Conservation (phyloP, 2,329 filamentous ascomycete species). For the Xylaria arbuscula region DNA sequence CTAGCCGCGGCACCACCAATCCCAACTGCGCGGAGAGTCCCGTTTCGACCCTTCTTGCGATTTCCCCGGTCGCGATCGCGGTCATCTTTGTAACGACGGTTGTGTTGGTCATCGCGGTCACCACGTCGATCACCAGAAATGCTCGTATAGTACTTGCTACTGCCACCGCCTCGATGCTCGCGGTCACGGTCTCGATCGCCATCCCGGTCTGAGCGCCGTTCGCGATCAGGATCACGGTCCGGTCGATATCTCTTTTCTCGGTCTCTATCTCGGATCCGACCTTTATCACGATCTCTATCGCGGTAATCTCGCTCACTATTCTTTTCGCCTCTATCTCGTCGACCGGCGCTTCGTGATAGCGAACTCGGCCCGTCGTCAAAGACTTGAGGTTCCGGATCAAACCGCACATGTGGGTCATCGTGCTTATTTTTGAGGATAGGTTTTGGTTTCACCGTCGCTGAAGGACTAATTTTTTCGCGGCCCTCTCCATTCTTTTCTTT, state of each 20-base stretch:
- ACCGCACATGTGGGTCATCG: conserved; percentile 64
- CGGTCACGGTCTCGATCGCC: conserved; percentile 50
- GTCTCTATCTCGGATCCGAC: conserved; percentile 38
- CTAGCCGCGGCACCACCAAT: conserved; percentile 71
- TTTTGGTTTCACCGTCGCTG: conserved; percentile 60
- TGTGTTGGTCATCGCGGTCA: conserved; percentile 50
- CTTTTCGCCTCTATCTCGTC: conserved; percentile 32
- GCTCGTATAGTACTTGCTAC: conserved; percentile 26
- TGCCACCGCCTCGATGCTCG: conserved; percentile 25
- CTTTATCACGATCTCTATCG: conserved; percentile 35
- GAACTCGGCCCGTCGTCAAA: conserved; percentile 55
- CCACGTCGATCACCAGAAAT: conserved; percentile 32
- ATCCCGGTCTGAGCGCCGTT: conserved; percentile 55
- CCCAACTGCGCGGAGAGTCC: conserved; percentile 67
- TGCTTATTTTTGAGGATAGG: conserved; percentile 72
- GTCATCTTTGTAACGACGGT: conserved; percentile 43
- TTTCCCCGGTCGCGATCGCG: conserved; percentile 52
- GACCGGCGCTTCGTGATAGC: conserved; percentile 47
- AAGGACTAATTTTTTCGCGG: conserved; percentile 47
- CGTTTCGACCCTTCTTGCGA: conserved; percentile 56
- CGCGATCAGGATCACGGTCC: conserved; percentile 31
- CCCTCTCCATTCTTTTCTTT: conserved; percentile 32
- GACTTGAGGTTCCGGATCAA: conserved; percentile 57
- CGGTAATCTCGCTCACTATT: conserved; percentile 22
- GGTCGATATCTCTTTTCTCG: conserved; percentile 33